phyloP scores from a whole-genome alignment of 495 filamentous ascomycete species.

The Xylaria acuta region DNA sequence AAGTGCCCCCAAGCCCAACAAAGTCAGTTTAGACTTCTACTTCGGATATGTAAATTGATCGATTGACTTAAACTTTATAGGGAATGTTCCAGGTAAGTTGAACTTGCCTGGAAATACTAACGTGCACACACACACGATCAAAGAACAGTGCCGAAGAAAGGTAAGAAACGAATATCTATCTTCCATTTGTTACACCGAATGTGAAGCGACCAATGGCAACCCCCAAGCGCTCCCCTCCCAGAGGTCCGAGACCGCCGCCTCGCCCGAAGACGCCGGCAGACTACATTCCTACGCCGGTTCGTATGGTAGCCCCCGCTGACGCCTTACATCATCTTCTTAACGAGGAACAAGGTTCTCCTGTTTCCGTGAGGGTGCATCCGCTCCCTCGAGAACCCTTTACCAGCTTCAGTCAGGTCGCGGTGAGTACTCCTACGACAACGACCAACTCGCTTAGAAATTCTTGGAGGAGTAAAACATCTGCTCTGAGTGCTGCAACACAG shows the following conservation, averaged over 20 bases:
- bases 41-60: not conserved
- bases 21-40: not conserved
- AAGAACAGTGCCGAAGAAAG: not conserved
- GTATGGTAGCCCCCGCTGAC: not conserved
- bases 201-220: not conserved
- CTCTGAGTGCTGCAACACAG: not conserved
- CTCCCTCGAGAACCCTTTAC: not conserved
- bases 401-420: not conserved
- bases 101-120: not conserved
- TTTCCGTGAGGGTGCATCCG: not conserved
- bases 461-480: conserved; percentile 3
- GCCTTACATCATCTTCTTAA: not conserved
- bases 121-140: not conserved
- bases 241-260: not conserved
- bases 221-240: not conserved
- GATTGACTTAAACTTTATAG: not conserved
- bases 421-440: not conserved
- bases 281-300: not conserved
- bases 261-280: not conserved
- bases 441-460: not conserved
- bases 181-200: not conserved
- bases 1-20: not conserved
- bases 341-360: not conserved
- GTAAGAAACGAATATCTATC: not conserved
- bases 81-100: conserved; percentile 1